phyloP scores from a whole-genome alignment of 2,329 filamentous ascomycete genomes.

The Phyllosticta capitalensis region DNA sequence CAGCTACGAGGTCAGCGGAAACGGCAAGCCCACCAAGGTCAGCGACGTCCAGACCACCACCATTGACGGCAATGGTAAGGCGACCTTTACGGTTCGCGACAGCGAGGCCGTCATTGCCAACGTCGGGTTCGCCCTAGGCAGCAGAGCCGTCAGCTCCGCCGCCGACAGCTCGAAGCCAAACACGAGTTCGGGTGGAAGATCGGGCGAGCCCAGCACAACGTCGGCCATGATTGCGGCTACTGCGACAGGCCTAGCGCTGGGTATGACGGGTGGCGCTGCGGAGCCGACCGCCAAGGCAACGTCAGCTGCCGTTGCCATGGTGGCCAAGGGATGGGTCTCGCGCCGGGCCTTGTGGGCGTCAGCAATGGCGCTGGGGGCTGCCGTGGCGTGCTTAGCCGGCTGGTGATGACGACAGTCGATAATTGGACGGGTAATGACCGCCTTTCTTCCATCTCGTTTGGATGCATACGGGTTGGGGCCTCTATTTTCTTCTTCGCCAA shows the following conservation, averaged over 20 bases:
- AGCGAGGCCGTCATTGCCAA: conserved; percentile 39
- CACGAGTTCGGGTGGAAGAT: background rate
- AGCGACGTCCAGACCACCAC: conserved; percentile 24
- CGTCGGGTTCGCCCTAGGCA: conserved; percentile 31
- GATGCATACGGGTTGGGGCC: no score
- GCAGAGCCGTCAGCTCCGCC: conserved; percentile 17
- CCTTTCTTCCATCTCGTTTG: background rate
- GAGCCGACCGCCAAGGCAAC: background rate
- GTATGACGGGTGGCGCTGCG: background rate
- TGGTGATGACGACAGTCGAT: background rate
- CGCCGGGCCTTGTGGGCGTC: background rate
- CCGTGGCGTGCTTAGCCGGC: background rate
- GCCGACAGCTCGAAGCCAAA: background rate
- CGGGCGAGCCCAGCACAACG: background rate
- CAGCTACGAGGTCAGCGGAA: conserved; percentile 33
- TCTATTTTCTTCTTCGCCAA: background rate
- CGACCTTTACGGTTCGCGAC: conserved; percentile 30
- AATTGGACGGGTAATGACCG: background rate
- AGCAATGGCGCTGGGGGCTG: background rate
- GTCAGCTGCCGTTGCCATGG: background rate
- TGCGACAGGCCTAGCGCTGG: background rate
- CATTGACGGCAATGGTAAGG: conserved; percentile 26
- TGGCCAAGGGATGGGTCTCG: background rate
- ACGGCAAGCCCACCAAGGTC: conserved; percentile 31
- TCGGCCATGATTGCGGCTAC: background rate